Evolutionary conservation across 169 alveolate genomes (phyloP), one percentile per base, ranked within the genome.

Genomic region (Blepharisma undulans): DNA sequence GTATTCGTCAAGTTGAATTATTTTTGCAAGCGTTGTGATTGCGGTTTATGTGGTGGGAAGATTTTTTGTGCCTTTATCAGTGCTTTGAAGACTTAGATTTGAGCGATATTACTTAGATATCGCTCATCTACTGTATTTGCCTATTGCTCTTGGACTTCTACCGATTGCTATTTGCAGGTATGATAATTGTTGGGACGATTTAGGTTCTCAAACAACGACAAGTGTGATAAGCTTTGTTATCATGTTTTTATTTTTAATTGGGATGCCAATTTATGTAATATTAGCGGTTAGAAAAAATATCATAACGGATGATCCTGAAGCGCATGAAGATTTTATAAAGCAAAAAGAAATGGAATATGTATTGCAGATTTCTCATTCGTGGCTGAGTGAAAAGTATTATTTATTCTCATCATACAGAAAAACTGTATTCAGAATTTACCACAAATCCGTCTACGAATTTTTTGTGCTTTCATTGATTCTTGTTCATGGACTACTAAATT

Each of bases 261-360:
- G 87, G 34, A 29, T 29, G 10, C 87, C 87, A 30, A 79, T 79
- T 29, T 79, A 79, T 33, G 29, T 79, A 33, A 27, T 79, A 79
- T 21, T 79, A n/a, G 61, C 10, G 29, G 61, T 7, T 29, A 29
- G 61, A n/a, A 79, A 12, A 79, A 25, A 79, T 21, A 6, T 79
- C 27, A 27, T 79, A 7, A 79, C 87, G 7, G 29, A 25, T 4
- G 87, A 79, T 79, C 34, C 87, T 8, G 72, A 79, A 4, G 87
- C 36, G 12, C 60, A 79, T 33, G 87, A 79, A 4, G 61, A 27
- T 29, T 79, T 79, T 27, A 33, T 79, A 30, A 30, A 22, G 87
- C 87, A 25, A 25, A 79, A 33, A 79, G 87, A 79, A 79, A 79
- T 79, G 87, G 87, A 79, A 33, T 79, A n/a, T 22, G 34, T 79